A percentile compares a stretch with the other conserved stretches of the same genome.
Evolutionary conservation across 768 basidiomycete genomes (phyloP).

Genomic region (Serendipita sp.): DNA sequence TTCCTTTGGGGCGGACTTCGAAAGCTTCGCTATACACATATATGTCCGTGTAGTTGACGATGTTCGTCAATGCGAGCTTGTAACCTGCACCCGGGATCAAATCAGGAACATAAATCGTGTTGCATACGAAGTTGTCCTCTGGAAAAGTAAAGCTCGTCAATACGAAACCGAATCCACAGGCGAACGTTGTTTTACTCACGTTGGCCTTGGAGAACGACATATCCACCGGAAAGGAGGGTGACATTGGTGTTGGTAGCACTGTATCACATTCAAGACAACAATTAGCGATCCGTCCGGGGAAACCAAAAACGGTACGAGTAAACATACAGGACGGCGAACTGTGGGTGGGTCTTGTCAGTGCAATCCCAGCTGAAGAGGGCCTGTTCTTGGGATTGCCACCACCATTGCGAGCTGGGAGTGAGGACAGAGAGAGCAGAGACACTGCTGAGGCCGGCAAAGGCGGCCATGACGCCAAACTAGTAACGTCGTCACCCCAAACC

Average conservation of each 20-base stretch:
- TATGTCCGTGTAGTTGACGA: slow-evolving; percentile 2
- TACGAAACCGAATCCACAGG: neutral
- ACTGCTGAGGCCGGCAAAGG: neutral
- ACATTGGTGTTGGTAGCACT: neutral
- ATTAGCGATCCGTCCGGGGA: too few species aligned
- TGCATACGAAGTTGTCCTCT: slow-evolving; percentile 3
- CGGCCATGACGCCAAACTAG: neutral
- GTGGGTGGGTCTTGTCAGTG: neutral
- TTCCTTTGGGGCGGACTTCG: neutral
- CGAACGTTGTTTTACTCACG: neutral
- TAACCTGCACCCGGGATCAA: neutral
- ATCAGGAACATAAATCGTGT: neutral
- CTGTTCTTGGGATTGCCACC: neutral
- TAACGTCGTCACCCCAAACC: too few species aligned
- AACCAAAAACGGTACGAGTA: neutral
- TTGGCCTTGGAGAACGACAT: neutral
- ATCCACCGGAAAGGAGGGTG: neutral
- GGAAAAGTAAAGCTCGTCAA: neutral
- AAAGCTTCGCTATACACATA: neutral
- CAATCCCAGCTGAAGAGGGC: slow-evolving; percentile 1
- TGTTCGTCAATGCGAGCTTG: slow-evolving; percentile 2
- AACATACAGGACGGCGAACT: neutral
- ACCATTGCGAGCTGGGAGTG: neutral
- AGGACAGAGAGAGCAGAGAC: neutral
- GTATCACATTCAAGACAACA: neutral